Evolutionary conservation across 306 rosid genomes (phyloP).

Genomic region (Luffa acutangula): DNA sequence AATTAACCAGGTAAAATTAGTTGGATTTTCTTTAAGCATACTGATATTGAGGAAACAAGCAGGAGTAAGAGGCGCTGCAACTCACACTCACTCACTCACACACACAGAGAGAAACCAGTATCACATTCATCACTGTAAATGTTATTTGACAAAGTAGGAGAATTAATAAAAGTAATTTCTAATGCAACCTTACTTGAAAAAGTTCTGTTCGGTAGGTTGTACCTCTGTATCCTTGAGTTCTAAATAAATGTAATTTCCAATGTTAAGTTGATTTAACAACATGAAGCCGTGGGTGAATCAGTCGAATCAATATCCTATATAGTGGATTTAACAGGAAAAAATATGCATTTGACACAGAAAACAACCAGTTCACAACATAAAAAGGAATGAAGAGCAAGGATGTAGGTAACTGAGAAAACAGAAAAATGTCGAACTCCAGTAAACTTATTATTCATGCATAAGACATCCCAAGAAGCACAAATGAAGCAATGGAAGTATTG

Average conservation of each 20-base stretch:
- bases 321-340: neutral
- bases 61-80: neutral
- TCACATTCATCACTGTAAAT: neutral
- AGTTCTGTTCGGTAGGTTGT: too few species aligned
- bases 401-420: neutral
- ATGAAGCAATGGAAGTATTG: neutral
- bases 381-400: neutral
- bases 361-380: neutral
- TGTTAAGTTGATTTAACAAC: neutral
- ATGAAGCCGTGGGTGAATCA: neutral
- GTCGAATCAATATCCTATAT: neutral
- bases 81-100: neutral
- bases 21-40: neutral
- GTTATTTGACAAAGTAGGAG: neutral
- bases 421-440: neutral
- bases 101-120: neutral
- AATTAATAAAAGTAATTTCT: neutral
- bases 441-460: neutral
- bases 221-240: too few species aligned
- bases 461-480: conserved; percentile 1
- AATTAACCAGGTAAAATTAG: neutral
- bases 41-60: neutral
- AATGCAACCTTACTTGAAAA: too few species aligned
- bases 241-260: neutral
- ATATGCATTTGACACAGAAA: neutral